Evolutionary conservation across 2,329 filamentous ascomycete genomes (phyloP).

Genomic region (Daldinia sp.): DNA sequence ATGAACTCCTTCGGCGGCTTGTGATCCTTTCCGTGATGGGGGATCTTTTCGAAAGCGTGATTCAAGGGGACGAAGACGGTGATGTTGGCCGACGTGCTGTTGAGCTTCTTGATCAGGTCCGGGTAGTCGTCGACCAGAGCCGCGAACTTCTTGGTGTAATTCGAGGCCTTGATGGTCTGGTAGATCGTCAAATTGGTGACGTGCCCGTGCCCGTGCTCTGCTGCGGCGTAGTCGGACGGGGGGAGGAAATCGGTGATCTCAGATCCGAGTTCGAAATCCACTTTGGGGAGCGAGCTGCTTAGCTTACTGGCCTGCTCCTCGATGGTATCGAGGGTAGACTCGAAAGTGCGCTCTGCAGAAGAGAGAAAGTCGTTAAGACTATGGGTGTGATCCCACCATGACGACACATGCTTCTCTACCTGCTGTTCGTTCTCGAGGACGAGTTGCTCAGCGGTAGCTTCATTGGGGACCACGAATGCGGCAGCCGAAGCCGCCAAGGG

Average conservation of each 20-base stretch:
- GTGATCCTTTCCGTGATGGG: conserved; percentile 52
- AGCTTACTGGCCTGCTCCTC: conserved; percentile 32
- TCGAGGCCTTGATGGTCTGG: conserved; percentile 77
- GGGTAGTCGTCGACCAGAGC: conserved; percentile 77
- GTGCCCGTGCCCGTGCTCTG: conserved; percentile 15
- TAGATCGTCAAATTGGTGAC: conserved; percentile 75
- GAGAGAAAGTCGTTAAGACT: conserved; percentile 31
- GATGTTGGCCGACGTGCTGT: conserved; percentile 76
- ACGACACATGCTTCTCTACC: conserved; percentile 31
- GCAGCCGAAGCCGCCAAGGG: conserved; percentile 36
- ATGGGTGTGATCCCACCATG: conserved; percentile 33
- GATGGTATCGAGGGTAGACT: conserved; percentile 27
- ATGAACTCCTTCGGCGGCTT: conserved; percentile 76
- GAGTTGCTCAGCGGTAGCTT: conserved; percentile 42
- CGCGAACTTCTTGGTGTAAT: conserved; percentile 79
- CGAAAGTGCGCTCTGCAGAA: conserved; percentile 23
- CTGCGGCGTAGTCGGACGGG: conserved; percentile 7
- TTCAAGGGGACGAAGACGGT: conserved; percentile 86
- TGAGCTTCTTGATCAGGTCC: conserved; percentile 75
- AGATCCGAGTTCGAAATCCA: conserved; percentile 21
- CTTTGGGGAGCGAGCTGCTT: conserved; percentile 23
- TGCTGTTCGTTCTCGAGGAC: conserved; percentile 36
- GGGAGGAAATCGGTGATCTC: conserved; percentile 37
- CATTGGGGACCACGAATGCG: conserved; percentile 44
- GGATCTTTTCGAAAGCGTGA: conserved; percentile 73